These are phyloP conservation scores for Amaranthus hypochondriacus DNA, from an alignment of 148 eudicot genomes.

Conservation along the genomic window DNA sequence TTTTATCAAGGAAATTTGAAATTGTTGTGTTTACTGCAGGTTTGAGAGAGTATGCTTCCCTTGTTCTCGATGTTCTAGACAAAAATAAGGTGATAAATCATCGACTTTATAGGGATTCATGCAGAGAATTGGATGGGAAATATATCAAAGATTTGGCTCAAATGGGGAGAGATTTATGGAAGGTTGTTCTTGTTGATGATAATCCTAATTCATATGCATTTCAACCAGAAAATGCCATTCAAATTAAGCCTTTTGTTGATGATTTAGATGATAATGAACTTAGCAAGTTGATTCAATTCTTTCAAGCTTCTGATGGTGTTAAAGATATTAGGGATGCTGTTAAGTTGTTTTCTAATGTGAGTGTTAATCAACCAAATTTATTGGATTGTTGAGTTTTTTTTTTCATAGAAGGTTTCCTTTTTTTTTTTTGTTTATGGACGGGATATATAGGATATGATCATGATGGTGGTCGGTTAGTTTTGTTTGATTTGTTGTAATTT, in stretches of 20 bases:
- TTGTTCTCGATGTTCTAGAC: slow-evolving; percentile 54
- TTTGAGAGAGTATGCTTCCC: slow-evolving; percentile 65
- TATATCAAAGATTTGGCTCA: slow-evolving; percentile 71
- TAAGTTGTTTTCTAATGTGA: slow-evolving; percentile 21
- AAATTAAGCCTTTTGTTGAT: slow-evolving; percentile 52
- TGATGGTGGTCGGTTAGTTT: background rate
- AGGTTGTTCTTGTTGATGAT: slow-evolving; percentile 71
- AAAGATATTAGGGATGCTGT: slow-evolving; percentile 69
- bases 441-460: too few species aligned
- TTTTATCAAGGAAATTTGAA: slow-evolving; percentile 44
- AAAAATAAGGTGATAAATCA: slow-evolving; percentile 41
- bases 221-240: slow-evolving; percentile 73
- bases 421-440: background rate
- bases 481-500: background rate
- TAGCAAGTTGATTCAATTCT: slow-evolving; percentile 41
- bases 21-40: slow-evolving; percentile 86
- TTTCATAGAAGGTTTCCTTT: background rate
- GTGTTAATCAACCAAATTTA: background rate
- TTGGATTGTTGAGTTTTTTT: background rate
- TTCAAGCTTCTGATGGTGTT: slow-evolving; percentile 35
- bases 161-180: slow-evolving; percentile 62
- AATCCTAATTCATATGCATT: slow-evolving; percentile 63
- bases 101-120: slow-evolving; percentile 62
- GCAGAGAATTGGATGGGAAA: slow-evolving; percentile 69
- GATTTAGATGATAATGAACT: slow-evolving; percentile 56